Percentiles rank a stretch among this genome's conserved stretches.
phyloP scores from a whole-genome alignment of 345 rosid genomes.

The Eucalyptus curtisii region DNA sequence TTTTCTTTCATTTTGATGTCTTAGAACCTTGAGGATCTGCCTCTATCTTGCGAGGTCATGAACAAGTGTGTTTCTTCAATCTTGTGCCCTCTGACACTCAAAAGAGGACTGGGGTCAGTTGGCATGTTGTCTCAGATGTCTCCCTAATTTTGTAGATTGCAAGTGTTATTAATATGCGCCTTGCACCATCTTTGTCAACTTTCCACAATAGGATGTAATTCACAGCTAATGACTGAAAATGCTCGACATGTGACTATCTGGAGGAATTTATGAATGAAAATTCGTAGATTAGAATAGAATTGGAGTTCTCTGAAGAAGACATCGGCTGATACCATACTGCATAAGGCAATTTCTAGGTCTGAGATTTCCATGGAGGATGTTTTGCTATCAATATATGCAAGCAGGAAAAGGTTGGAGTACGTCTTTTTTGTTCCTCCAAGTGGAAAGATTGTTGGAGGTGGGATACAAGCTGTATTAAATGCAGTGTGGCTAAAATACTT shows the following conservation, averaged over 20 bases:
- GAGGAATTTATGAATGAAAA: background rate
- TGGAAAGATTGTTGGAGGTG: conserved; percentile 40
- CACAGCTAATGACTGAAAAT: background rate
- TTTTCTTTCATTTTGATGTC: background rate
- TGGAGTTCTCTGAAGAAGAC: conserved; percentile 22
- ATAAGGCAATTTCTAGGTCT: conserved; percentile 12
- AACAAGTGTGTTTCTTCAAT: background rate
- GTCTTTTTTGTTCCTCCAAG: too few relatives aligned
- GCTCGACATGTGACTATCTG: background rate
- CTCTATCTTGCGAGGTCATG: background rate
- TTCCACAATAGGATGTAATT: background rate
- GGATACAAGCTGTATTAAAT: conserved; percentile 35
- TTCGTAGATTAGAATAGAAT: background rate
- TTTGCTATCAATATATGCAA: background rate
- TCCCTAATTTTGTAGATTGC: background rate
- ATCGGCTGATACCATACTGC: conserved; percentile 37
- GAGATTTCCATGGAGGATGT: background rate
- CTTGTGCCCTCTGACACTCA: background rate
- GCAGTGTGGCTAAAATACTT: conserved; percentile 71
- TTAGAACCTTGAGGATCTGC: too few relatives aligned
- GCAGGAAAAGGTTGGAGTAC: conserved; percentile 18
- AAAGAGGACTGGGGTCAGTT: background rate
- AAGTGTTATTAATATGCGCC: background rate
- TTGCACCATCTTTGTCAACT: background rate
- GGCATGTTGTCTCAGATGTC: background rate